Conservation (phyloP, 139 green algal genomes). For the Dunaliella primolecta region DNA sequence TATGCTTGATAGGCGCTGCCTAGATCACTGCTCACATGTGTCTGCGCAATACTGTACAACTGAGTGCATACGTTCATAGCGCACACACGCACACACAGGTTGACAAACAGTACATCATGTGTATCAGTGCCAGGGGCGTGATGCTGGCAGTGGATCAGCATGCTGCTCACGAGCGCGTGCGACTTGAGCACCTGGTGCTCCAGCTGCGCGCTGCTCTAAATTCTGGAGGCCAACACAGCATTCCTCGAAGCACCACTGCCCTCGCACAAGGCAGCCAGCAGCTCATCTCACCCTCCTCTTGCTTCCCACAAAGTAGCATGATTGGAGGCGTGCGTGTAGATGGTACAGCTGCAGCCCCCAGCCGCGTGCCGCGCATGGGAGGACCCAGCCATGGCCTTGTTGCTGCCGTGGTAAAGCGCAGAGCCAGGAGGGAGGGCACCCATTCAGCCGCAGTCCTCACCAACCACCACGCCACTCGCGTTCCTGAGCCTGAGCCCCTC, state of each 20-base stretch:
- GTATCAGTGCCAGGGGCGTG: conserved; percentile 24
- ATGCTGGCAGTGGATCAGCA: conserved; percentile 72
- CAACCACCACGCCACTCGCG: background rate
- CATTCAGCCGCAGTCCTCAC: background rate
- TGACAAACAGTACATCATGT: conserved; percentile 57
- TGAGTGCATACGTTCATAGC: background rate
- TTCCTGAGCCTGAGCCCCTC: background rate
- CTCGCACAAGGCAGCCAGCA: no score
- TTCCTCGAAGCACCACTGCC: no score
- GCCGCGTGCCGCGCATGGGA: background rate
- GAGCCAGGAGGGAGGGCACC: background rate
- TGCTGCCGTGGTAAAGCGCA: background rate
- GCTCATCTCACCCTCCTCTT: conserved; percentile 5
- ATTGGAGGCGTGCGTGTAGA: background rate
- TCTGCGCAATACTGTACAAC: background rate
- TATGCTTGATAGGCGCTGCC: no score
- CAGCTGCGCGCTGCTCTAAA: background rate
- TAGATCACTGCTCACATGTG: no score
- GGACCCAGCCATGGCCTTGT: background rate
- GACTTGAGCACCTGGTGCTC: conserved; percentile 24
- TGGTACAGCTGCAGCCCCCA: no score
- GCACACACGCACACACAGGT: conserved; percentile 34
- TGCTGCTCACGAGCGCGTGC: conserved; percentile 52
- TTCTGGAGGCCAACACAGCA: no score
- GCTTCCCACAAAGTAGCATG: background rate